These are phyloP conservation scores for Houttuynia cordata DNA, from an alignment of 164 flowering plant genomes.

Conservation along the genomic window DNA sequence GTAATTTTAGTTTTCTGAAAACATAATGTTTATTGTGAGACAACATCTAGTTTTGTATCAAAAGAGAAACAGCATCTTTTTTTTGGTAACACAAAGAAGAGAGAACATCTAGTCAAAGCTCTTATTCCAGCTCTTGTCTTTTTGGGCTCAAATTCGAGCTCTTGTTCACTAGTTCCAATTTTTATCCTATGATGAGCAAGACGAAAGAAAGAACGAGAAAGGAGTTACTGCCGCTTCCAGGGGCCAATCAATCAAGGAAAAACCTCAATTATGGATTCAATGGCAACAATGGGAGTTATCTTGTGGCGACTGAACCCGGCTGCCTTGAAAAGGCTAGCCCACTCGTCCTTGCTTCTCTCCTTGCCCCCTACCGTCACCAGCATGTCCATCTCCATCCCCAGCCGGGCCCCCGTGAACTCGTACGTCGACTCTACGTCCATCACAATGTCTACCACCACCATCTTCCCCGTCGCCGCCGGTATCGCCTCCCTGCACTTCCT, in stretches of 20 bases:
- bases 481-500: slow-evolving; percentile 35
- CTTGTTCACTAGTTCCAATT: too few species aligned
- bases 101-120: too few species aligned
- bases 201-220: too few species aligned
- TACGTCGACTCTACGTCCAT: slow-evolving; percentile 8
- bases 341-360: slow-evolving; percentile 32
- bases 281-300: slow-evolving; percentile 16
- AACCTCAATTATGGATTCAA: slow-evolving; percentile 21
- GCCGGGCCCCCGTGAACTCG: slow-evolving; percentile 6
- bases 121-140: too few species aligned
- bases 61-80: too few species aligned
- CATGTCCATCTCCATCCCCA: slow-evolving; percentile 21
- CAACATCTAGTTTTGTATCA: too few species aligned
- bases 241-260: not conserved
- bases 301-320: slow-evolving; percentile 24
- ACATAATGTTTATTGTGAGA: too few species aligned
- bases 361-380: slow-evolving; percentile 19
- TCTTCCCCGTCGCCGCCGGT: slow-evolving; percentile 22
- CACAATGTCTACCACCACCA: slow-evolving; percentile 31
- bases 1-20: too few species aligned
- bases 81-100: too few species aligned
- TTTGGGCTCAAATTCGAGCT: too few species aligned
- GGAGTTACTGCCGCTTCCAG: too few species aligned
- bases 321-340: slow-evolving; percentile 21
- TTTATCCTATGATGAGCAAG: too few species aligned